Conservation (phyloP, 129 eudicot genomes). For the Gnaphalium uliginosum region DNA sequence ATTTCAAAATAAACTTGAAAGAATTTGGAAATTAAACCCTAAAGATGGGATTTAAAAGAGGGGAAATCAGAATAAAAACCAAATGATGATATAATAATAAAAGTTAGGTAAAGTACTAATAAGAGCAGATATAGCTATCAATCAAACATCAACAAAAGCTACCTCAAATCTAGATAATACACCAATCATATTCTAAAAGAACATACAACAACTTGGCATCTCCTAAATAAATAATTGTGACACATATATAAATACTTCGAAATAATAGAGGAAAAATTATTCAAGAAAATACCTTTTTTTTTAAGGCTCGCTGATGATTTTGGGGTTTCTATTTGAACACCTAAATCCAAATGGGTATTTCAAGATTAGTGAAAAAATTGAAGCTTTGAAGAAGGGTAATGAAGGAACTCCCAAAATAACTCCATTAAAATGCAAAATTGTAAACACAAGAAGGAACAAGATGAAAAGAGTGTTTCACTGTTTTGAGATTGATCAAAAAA, state of each 20-base stretch:
- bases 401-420: slow-evolving; percentile 23
- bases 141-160: slow-evolving; percentile 49
- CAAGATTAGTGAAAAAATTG: slow-evolving; percentile 41
- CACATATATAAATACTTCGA: not conserved
- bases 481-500: slow-evolving; percentile 29
- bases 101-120: slow-evolving; percentile 35
- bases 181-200: slow-evolving; percentile 24
- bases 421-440: slow-evolving; percentile 24
- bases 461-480: slow-evolving; percentile 27
- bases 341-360: slow-evolving; percentile 43
- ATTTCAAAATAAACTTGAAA: slow-evolving; percentile 1
- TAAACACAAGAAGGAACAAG: slow-evolving; percentile 18
- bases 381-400: slow-evolving; percentile 23
- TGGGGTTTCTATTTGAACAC: slow-evolving; percentile 15
- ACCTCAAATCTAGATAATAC: slow-evolving; percentile 31
- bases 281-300: slow-evolving; percentile 44
- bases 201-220: slow-evolving; percentile 25
- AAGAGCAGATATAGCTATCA: slow-evolving; percentile 43
- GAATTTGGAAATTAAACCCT: slow-evolving; percentile 36
- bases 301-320: slow-evolving; percentile 3
- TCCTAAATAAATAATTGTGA: slow-evolving; percentile 29
- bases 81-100: slow-evolving; percentile 38
- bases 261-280: slow-evolving; percentile 13
- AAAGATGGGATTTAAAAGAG: slow-evolving; percentile 23
- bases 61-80: slow-evolving; percentile 21